Evolutionary conservation across 352 stramenopile genomes (phyloP), one percentile per base, ranked within the genome.

Genomic region (Globisporangium perplexum): DNA sequence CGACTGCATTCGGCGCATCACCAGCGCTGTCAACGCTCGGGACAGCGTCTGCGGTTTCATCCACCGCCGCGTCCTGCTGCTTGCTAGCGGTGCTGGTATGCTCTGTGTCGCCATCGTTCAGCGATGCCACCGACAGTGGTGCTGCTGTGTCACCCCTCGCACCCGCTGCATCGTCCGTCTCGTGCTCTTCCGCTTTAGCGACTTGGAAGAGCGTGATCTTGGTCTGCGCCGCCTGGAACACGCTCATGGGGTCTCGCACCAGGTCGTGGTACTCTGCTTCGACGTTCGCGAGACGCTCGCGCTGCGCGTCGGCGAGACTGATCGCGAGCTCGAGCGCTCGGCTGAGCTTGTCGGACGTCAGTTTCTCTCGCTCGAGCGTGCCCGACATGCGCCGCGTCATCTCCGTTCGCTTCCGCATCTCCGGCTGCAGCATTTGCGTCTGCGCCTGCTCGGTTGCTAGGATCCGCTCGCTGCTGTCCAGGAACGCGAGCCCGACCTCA

Each of bases 301-400:
- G 65, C 49, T 88, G 76, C 4, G 65, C 57, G 4, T 68, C 60
- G 0, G 65, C 65, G 1, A 77, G 44, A 5, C 42, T 57, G 1
- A 71, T 68, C 12, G 80, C 78, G 17, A 86, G 51, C 36, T 84
- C 74, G 2, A 90, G 66, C 0, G 64, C 68, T 35, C 65, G 62
- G 2, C 57, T 58, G 7, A 88, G 55, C 50, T 90, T 92, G 22
- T 66, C 71, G 1, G 68, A 50, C 12, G 60, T 47, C 7, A 86
- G 61, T 31, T 81, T 71, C 35, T 88, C 74, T 28, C 69, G 72
- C 44, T 90, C 76, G n/a, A 86, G 53, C 12, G 64, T 83, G 0
- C 71, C 79, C 4, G 77, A 90, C 77, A 88, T 86, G 20, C 54
- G 57, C 2, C 79, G 61, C 41, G 72, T 73, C 8, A 71, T 26